Evolutionary conservation across 2,329 filamentous ascomycete genomes (phyloP), one percentile per base, ranked within the genome.

Genomic region (Fusarium sambucinum): DNA sequence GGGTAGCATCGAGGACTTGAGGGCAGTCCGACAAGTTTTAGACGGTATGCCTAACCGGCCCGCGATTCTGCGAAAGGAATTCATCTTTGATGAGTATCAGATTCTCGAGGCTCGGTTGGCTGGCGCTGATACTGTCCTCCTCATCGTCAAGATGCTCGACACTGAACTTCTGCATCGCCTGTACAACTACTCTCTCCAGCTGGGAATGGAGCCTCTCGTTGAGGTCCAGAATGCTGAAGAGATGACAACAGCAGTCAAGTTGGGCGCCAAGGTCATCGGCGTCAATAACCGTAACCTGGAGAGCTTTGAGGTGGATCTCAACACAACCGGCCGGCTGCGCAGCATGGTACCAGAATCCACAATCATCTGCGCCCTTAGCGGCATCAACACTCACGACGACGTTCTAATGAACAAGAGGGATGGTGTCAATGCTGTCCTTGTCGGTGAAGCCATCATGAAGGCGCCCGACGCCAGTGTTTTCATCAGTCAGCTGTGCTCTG

Each of bases 71-170:
- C 90, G 96, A 25, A 99, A 99, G 77, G 96, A 99, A 73, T 99
- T 99, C 75, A 89, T 99, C 40, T 99, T 98, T 75, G 94, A 98
- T 45, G 94, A 98, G 77, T 99, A 99, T 77, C 96, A 99, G 79
- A 98, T 99, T 55, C 85, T 99, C 9, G 96, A 99, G 80, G 96
- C 94, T 29, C 87, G 96, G 47, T 82, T 99, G 57, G 94, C 95
- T 14, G 96, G 96, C 69, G 96, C 96, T 10, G 95, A 99, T 79
- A 97, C 95, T 0, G 91, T 99, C 19, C 84, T 99, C 27, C 86
- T 99, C 21, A 99, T 99, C 71, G 96, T 99, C 52, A 99, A 99
- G 83, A 99, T 99, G 96, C 87, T 99, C 13, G 91, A 95, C 63
- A 82, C 87, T 27, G 87, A 89, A 29, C 84, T 92, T 6, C 85